Evolutionary conservation across 2,329 filamentous ascomycete species (phyloP).

Genomic region (Pseudogymnoascus sp.): DNA sequence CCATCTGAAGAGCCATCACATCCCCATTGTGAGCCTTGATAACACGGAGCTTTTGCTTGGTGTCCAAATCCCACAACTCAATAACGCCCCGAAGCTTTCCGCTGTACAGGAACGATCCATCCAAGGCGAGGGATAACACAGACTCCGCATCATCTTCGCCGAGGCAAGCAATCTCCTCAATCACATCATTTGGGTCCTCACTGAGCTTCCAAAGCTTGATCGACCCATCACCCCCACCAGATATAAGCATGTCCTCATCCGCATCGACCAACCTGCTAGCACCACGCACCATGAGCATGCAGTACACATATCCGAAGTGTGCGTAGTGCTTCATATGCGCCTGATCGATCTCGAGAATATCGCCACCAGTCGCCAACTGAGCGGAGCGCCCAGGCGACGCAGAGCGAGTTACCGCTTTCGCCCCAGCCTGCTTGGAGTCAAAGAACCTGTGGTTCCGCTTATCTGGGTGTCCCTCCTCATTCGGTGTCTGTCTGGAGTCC

Average conservation of each 20-base stretch:
- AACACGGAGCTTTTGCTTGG: conserved; percentile 78
- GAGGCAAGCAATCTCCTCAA: conserved; percentile 60
- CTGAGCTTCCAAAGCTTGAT: conserved; percentile 85
- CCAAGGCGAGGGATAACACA: conserved; percentile 71
- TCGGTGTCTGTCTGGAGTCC: conserved; percentile 48
- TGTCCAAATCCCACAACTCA: conserved; percentile 95
- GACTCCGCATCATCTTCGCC: conserved; percentile 55
- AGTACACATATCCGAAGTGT: conserved; percentile 92
- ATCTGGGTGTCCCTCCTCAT: conserved; percentile 63
- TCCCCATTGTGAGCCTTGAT: conserved; percentile 76
- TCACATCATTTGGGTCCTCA: conserved; percentile 47
- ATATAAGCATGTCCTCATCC: conserved; percentile 75
- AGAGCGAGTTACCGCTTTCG: conserved; percentile 18
- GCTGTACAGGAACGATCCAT: conserved; percentile 87
- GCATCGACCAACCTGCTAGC: conserved; percentile 57
- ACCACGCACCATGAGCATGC: conserved; percentile 79
- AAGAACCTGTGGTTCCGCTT: conserved; percentile 82
- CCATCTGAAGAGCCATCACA: conserved; percentile 78
- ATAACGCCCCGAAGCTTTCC: conserved; percentile 82
- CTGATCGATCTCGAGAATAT: conserved; percentile 71
- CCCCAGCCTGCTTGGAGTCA: conserved; percentile 80
- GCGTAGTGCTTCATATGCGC: conserved; percentile 80
- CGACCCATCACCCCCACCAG: conserved; percentile 85
- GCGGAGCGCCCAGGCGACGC: conserved; percentile 37
- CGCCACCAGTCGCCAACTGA: conserved; percentile 46